Evolutionary conservation across 108 stramenopile genomes (phyloP), one percentile per base, ranked within the genome.

Genomic region (Chaetoceros muelleri): DNA sequence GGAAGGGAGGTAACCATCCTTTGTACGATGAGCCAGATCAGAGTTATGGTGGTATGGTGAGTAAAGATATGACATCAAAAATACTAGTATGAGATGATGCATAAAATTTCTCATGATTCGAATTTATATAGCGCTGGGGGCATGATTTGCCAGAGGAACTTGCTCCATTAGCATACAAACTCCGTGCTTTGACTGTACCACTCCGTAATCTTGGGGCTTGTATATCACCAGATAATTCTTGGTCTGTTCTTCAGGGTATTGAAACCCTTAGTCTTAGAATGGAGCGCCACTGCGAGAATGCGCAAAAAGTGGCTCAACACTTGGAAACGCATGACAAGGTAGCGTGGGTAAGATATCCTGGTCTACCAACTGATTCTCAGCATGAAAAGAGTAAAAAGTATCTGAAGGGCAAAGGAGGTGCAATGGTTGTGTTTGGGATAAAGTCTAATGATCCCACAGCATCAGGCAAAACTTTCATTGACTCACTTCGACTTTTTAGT

Each of bases 201-300:
- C 74, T 95, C 30, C 82, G 94, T 5, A 83, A 95, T 64, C 60
- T 93, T 65, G 94, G 94, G 28, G 80, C 64, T 2, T 90, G 86
- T 70, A 65, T 90, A 18, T 72, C 73, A 19, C 94, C 94, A 23
- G 79, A 83, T 64, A 87, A 88, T 66, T 58, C 82, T 31, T 95
- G 83, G 79, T 73, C 81, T 62, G 58, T 90, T 28, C 48, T 90
- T 20, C 90, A 93, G 62, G 95, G 95, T 19, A 73, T 96, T 30
- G 95, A 96, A 60, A 96, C 95, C 13, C 64, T 96, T 20, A 55
- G 64, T 23, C 67, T 94, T 44, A 77, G 95, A 27, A 80, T 85
- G 74, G 86, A 96, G 55, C 70, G 86, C 7, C 90, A 92, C 57
- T 90, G 79, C 46, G 86, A 87, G 48, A 96, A 96, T 56, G 66